Base-by-base conservation (phyloP, 345 rosid genomes). In the Atalantia buxifolia region DNA sequence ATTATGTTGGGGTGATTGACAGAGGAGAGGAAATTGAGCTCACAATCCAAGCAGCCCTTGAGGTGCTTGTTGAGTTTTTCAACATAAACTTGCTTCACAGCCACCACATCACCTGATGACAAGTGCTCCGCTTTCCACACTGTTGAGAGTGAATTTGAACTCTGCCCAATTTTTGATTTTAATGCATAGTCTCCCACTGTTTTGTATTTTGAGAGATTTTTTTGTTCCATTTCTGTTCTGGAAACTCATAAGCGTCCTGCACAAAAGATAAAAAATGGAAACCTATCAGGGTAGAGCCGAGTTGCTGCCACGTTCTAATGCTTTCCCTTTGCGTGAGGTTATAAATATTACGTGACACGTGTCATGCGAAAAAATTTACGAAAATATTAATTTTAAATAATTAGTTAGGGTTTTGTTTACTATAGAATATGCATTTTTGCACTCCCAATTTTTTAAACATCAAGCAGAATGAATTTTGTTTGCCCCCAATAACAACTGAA, bases 1-100 rank as follows among this genome's bases (percentile, higher is more conserved):
- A 90, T 81, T 74, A 92, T 90, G 70, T 90, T 90, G 22, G 90
- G 90, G 74, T 92, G 92, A 62, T 83, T 65, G n/a, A 87, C 87
- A 64, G 92, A 87, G 72, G 93, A 89, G 40, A 90, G 81, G 78
- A 91, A 91, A 5, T 66, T 77, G 80, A 90, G 78, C 72, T 90
- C 93, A 56, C 83, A 87, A 31, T 88, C 86, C 60, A 92, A 78
- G 80, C 83, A 87, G 76, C 33, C 77, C 69, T 75, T 77, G 79
- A 89, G 88, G 76, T 84, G 89, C 22, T 63, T 75, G 77, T 77
- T 92, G 82, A 89, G 89, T 67, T 83, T 90, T 0, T 89, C 77
- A 61, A 87, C 88, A 81, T 80, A 65, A 68, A 90, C 86, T 75
- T 89, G 90, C 89, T 89, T 92, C 79, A 92, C 80, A 22, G 83